These are phyloP conservation scores for Chaetomiaceae sp. DNA, from an alignment of 2,329 filamentous ascomycete genomes.

Conservation along the genomic window DNA sequence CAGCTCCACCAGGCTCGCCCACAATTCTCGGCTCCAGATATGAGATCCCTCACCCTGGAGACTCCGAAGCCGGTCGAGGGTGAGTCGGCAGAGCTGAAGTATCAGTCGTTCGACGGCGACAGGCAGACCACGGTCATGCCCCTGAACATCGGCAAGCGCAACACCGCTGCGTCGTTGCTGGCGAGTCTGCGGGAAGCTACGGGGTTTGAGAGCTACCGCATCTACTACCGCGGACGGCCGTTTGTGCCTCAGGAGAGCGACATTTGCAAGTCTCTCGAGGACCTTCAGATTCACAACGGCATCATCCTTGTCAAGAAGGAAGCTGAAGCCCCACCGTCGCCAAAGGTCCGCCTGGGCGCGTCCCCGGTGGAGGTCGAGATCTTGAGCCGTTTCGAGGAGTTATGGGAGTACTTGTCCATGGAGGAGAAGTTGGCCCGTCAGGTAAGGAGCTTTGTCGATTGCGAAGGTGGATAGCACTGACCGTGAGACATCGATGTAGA, in stretches of 20 bases:
- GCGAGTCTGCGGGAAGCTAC: conserved; percentile 62
- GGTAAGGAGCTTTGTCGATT: conserved; percentile 35
- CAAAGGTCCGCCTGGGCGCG: conserved; percentile 43
- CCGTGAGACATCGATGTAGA: conserved; percentile 35
- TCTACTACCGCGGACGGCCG: conserved; percentile 64
- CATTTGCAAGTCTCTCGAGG: conserved; percentile 56
- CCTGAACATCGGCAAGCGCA: conserved; percentile 61
- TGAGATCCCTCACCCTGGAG: conserved; percentile 47
- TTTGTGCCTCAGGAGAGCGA: conserved; percentile 56
- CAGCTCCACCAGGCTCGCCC: conserved; percentile 57
- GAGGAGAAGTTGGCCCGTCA: conserved; percentile 63
- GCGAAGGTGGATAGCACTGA: not conserved
- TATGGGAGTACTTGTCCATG: conserved; percentile 76
- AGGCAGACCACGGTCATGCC: conserved; percentile 53
- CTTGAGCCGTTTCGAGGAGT: conserved; percentile 70
- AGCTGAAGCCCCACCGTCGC: conserved; percentile 37
- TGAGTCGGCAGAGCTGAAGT: conserved; percentile 60
- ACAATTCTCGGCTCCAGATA: conserved; percentile 53
- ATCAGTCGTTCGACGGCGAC: conserved; percentile 64
- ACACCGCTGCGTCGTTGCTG: conserved; percentile 64
- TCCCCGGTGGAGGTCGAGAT: conserved; percentile 71
- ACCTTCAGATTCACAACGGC: conserved; percentile 60
- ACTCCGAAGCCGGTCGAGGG: conserved; percentile 51
- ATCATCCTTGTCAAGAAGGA: conserved; percentile 61
- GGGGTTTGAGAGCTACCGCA: conserved; percentile 67